Base-by-base conservation (phyloP, 2,329 filamentous ascomycete genomes). In the Clathrospora elynae region DNA sequence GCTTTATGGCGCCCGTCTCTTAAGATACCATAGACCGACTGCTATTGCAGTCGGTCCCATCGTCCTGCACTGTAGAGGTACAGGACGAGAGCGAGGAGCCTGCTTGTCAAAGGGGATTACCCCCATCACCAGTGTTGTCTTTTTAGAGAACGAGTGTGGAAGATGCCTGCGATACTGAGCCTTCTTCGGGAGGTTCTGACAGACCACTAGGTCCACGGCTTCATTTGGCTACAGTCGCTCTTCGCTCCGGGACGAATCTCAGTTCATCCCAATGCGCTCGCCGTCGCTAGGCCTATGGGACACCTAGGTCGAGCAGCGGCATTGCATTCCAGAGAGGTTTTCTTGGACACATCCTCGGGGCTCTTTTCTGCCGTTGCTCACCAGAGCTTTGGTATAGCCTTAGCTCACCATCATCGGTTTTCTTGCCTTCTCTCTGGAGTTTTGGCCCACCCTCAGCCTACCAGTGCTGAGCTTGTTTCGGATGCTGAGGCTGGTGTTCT, bases 191-290 rank as follows among this genome's bases (percentile, higher is more conserved):
- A 43, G 35, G 29, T 30, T 48, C 50, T 41, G 54, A 57, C 25
- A 56, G 57, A 38, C 53, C 57, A 17, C 23, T 30, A 22, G 49
- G 57, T 53, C 55, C 57, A 58, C 38, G 57, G 57, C 57, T 30
- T 26, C 34, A 33, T 35, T 46, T 51, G 46, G 23, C 36, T 39
- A 24, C 40, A 48, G 42, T 28, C 10, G 28, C 44, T 47, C 38
- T 30, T 42, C 26, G 39, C 41, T 44, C 28, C 34, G 13, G 32
- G 36, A 23, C 39, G 38, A 28, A 35, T 24, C 29, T 37, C 26
- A n/a, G 18, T 32, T 28, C 19, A 26, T 25, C 24, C 22, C 23
- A 35, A 33, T 13, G 23, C 16, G 23, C 19, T 37, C 7, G 35
- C 17, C n/a, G 16, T 20, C 5, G 17, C 6, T 31, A 16, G 18